Conservation (phyloP, 495 filamentous ascomycete species). For the Terfezia boudieri region DNA sequence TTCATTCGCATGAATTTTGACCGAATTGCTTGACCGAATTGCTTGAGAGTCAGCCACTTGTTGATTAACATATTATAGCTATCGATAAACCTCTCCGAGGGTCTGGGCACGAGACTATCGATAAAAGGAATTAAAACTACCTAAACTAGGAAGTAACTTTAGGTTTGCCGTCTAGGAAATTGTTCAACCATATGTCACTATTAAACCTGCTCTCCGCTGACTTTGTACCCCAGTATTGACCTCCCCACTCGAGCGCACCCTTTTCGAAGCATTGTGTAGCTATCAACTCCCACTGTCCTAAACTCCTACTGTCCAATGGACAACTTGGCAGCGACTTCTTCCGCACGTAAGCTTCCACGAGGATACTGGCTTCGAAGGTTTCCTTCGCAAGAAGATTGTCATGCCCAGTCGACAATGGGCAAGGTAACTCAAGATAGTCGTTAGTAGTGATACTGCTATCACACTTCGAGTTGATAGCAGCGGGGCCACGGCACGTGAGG, state of each 20-base stretch:
- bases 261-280: constrained; percentile 19
- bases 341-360: constrained; percentile 20
- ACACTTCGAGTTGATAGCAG: not conserved
- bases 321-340: constrained; percentile 2
- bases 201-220: too few species aligned
- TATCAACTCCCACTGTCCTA: constrained; percentile 17
- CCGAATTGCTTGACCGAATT: too few species aligned
- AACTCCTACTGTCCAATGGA: too few species aligned
- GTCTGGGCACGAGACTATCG: too few species aligned
- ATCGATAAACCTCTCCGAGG: too few species aligned
- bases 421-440: constrained; percentile 22
- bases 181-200: too few species aligned
- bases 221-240: constrained; percentile 15
- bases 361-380: constrained; percentile 22
- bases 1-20: too few species aligned
- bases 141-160: too few species aligned
- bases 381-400: constrained; percentile 22
- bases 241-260: constrained; percentile 27
- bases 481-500: constrained; percentile 11
- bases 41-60: too few species aligned
- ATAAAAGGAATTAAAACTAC: too few species aligned
- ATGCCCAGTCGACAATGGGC: constrained; percentile 24
- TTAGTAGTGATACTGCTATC: not conserved
- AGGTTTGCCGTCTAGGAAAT: too few species aligned
- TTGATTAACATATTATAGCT: too few species aligned